These are phyloP conservation scores for Naganishia onofrii DNA, from an alignment of 768 basidiomycete species.

Conservation along the genomic window DNA sequence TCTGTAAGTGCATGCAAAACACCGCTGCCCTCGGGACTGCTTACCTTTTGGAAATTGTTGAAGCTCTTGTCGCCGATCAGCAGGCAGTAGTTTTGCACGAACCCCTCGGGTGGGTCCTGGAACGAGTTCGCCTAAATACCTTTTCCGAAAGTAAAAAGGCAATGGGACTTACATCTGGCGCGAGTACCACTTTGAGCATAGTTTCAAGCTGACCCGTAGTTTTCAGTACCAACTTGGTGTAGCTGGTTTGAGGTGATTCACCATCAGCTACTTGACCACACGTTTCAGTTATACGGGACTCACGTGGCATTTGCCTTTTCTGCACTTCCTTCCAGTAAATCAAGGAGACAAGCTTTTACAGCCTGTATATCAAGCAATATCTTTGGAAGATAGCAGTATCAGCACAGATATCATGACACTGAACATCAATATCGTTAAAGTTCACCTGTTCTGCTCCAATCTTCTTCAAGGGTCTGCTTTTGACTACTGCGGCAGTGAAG, in stretches of 20 bases:
- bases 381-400: conserved; percentile 51
- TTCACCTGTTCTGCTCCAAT: conserved; percentile 89
- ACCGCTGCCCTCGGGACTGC: conserved; percentile 8
- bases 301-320: conserved; percentile 46
- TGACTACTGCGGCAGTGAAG: conserved; percentile 84
- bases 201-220: conserved; percentile 80
- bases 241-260: conserved; percentile 57
- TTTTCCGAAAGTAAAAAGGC: background rate
- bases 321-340: conserved; percentile 66
- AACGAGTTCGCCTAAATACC: conserved; percentile 9
- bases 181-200: conserved; percentile 89
- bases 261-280: background rate
- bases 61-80: conserved; percentile 92
- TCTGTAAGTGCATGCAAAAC: background rate
- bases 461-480: conserved; percentile 84
- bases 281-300: conserved; percentile 13
- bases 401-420: conserved; percentile 30
- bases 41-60: conserved; percentile 95
- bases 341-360: conserved; percentile 75
- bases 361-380: conserved; percentile 86
- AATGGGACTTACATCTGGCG: conserved; percentile 68
- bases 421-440: conserved; percentile 20
- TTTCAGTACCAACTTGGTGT: conserved; percentile 76
- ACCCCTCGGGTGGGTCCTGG: conserved; percentile 86
- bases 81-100: conserved; percentile 91